Percentiles rank a stretch among this genome's conserved stretches.
These are phyloP conservation scores for Salix suchowensis DNA, from an alignment of 345 rosid genomes.

Conservation along the genomic window DNA sequence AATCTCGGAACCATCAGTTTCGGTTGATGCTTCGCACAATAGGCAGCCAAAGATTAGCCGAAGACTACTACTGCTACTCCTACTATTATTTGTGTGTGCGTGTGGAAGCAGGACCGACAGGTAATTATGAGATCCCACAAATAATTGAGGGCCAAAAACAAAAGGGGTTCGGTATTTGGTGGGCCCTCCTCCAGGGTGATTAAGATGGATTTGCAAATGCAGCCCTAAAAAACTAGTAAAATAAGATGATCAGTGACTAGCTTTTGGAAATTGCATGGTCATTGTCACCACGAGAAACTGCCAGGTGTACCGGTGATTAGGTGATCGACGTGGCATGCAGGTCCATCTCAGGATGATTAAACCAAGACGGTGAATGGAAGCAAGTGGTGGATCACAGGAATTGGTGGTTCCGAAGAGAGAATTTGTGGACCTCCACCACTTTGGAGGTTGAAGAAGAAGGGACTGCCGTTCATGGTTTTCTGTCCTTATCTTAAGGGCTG, in stretches of 20 bases:
- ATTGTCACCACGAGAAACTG: neutral
- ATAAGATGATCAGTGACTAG: neutral
- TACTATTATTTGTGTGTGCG: no score
- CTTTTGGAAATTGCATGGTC: neutral
- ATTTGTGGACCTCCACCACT: neutral
- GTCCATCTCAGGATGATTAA: neutral
- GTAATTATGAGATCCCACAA: neutral
- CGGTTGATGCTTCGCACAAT: no score
- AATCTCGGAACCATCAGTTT: no score
- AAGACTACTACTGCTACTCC: no score
- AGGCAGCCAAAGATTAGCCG: no score
- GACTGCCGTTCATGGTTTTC: neutral
- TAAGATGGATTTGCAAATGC: no score
- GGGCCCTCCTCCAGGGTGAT: neutral
- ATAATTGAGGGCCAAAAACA: neutral
- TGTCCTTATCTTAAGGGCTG: neutral
- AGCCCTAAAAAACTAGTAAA: neutral
- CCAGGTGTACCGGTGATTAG: neutral
- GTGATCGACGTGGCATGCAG: neutral
- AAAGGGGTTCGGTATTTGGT: neutral
- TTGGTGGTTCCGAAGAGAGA: neutral
- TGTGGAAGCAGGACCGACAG: neutral
- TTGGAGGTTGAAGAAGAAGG: neutral
- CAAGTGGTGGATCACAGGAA: neutral
- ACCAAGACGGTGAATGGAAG: neutral